Base-by-base conservation (phyloP, 371 early-diverging fungal species). In the Zopfochytrium polystomum region DNA sequence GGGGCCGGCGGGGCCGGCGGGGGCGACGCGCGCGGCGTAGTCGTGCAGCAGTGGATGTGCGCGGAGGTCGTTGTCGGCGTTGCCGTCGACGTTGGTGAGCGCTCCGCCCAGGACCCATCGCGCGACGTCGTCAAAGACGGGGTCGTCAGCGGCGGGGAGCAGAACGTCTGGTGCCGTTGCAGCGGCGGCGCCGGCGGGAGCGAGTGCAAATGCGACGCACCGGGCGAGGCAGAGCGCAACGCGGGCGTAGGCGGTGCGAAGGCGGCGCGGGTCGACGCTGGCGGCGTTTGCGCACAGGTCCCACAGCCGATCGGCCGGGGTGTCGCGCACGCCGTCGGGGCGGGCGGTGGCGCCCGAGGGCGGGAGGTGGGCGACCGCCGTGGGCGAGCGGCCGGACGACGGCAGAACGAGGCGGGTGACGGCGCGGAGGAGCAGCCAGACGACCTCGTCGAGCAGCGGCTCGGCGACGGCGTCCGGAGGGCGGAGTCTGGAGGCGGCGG, bases 261-360 rank as follows among this genome's bases (percentile, higher is more conserved):
- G 38, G 25, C 3, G 48, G 13, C n/a, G 57, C 42, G 26, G 54
- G 20, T 13, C 25, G 42, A 23, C 58, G n/a, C 33, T 20, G 15
- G 49, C 3, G 9, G 60, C 51, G 44, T 74, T 74, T n/a, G 70
- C 45, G 31, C 65, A 65, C 9, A 71, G 52, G 15, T 44, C 49
- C 75, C 75, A 74, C 1, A 70, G 33, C 26, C 61, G 63, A 15
- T 25, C 31, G 44, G 66, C 68, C 38, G 51, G 9, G 42, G 42
- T 32, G 13, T 34, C 31, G 47, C 58, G 52, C 9, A 38, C 11
- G 6, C 42, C n/a, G 46, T 7, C 45, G 18, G 27, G 54, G 26
- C 38, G 33, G 5, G 46, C 34, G n/a, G 30, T 33, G n/a, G 34
- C 51, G 22, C 49, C 55, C 15, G 15, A 38, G 23, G 46, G 26